Conservation (phyloP, 305 asterid species). For the Petunia hybrid region DNA sequence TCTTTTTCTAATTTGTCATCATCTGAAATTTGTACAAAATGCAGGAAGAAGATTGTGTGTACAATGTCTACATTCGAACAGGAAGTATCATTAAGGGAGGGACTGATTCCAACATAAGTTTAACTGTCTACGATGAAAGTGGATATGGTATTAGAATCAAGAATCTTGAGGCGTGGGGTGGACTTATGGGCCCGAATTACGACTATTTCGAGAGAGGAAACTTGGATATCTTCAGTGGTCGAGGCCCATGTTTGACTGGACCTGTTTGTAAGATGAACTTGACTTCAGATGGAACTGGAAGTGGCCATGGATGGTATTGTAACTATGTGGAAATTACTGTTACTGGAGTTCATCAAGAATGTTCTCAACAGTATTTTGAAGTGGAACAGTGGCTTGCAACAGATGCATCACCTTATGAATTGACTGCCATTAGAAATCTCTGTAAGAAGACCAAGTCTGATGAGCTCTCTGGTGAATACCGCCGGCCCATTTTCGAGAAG, state of each 20-base stretch:
- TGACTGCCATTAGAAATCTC: slow-evolving; percentile 54
- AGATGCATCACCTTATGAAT: slow-evolving; percentile 64
- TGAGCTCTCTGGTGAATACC: neutral
- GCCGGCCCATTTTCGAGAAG: no score
- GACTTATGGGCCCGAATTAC: slow-evolving; percentile 72
- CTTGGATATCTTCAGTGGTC: slow-evolving; percentile 81
- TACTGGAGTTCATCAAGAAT: slow-evolving; percentile 40
- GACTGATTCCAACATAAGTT: slow-evolving; percentile 67
- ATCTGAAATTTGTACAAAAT: slow-evolving; percentile 40
- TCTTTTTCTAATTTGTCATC: neutral
- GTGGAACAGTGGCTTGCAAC: slow-evolving; percentile 83
- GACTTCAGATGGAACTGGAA: slow-evolving; percentile 55
- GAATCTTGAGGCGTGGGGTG: slow-evolving; percentile 79
- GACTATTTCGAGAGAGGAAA: slow-evolving; percentile 81
- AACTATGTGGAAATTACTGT: slow-evolving; percentile 50
- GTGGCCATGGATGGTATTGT: slow-evolving; percentile 51
- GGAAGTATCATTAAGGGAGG: slow-evolving; percentile 69
- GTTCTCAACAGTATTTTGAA: slow-evolving; percentile 42
- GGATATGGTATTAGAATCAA: slow-evolving; percentile 66
- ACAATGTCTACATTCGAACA: slow-evolving; percentile 63
- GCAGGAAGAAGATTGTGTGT: slow-evolving; percentile 80
- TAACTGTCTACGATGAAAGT: slow-evolving; percentile 53
- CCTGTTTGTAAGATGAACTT: slow-evolving; percentile 69
- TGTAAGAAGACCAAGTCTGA: neutral
- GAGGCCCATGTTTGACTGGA: slow-evolving; percentile 75